Evolutionary conservation across 2,329 filamentous ascomycete species (phyloP).

Genomic region (Monosporascus cannonballus): DNA sequence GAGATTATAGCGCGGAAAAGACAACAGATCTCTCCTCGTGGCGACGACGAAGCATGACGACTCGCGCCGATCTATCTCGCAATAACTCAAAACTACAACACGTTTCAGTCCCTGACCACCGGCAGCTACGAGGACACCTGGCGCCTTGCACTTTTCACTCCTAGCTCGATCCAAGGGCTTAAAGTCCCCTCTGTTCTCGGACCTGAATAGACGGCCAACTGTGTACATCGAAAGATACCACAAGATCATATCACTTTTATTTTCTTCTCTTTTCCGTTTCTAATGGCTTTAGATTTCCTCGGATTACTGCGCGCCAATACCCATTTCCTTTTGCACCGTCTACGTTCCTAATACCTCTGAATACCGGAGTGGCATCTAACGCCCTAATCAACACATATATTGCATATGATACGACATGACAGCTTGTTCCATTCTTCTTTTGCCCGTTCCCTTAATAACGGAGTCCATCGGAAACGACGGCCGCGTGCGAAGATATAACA

Average conservation of each 20-base stretch:
- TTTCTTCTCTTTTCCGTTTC: background rate
- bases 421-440: background rate
- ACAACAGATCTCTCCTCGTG: too few relatives aligned
- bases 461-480: background rate
- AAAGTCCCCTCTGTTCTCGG: background rate
- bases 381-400: background rate
- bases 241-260: background rate
- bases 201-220: background rate
- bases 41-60: background rate
- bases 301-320: background rate
- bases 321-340: background rate
- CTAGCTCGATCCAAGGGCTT: background rate
- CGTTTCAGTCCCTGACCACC: background rate
- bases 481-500: background rate
- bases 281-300: background rate
- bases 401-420: background rate
- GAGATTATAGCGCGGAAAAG: too few relatives aligned
- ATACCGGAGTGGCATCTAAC: background rate
- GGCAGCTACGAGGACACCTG: background rate
- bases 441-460: background rate
- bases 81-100: too few relatives aligned
- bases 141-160: background rate
- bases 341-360: background rate
- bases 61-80: background rate
- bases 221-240: background rate